A percentile compares a stretch with the other conserved stretches of the same genome.
phyloP scores from a whole-genome alignment of 2,329 filamentous ascomycete genomes.

The Pseudogymnoascus sp. region DNA sequence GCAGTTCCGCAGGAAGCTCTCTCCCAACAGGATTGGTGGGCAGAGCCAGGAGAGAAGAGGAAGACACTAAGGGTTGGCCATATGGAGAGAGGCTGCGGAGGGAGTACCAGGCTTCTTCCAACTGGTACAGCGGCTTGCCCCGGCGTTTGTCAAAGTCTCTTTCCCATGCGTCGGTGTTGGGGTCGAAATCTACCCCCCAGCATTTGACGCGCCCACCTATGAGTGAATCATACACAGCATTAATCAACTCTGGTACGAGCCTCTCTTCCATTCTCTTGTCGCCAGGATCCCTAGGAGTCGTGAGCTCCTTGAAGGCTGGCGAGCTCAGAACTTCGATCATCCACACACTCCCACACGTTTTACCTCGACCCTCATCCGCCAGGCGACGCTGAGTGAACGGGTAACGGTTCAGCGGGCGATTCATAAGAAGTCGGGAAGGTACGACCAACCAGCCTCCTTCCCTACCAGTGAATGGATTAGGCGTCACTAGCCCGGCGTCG shows the following conservation, averaged over 20 bases:
- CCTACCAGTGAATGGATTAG: background rate
- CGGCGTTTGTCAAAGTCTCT: background rate
- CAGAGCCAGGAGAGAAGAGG: background rate
- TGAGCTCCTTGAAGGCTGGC: background rate
- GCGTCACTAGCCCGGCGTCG: background rate
- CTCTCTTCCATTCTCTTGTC: background rate
- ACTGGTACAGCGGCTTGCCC: background rate
- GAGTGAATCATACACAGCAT: background rate
- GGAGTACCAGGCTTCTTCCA: constrained; percentile 1
- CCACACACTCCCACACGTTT: background rate
- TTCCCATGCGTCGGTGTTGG: background rate
- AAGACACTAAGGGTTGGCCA: background rate
- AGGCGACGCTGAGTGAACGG: background rate
- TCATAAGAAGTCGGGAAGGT: background rate
- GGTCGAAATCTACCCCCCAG: background rate
- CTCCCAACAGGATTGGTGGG: background rate
- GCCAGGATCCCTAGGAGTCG: background rate
- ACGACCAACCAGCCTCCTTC: constrained; percentile 7
- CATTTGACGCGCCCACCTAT: background rate
- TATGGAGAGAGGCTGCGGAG: background rate
- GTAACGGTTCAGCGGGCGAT: background rate
- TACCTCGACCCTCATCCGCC: background rate
- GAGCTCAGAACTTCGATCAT: background rate
- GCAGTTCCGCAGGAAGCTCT: background rate
- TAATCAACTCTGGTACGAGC: background rate